Evolutionary conservation across 257 asterid genomes (phyloP).

Genomic region (Solanum dulcamara): DNA sequence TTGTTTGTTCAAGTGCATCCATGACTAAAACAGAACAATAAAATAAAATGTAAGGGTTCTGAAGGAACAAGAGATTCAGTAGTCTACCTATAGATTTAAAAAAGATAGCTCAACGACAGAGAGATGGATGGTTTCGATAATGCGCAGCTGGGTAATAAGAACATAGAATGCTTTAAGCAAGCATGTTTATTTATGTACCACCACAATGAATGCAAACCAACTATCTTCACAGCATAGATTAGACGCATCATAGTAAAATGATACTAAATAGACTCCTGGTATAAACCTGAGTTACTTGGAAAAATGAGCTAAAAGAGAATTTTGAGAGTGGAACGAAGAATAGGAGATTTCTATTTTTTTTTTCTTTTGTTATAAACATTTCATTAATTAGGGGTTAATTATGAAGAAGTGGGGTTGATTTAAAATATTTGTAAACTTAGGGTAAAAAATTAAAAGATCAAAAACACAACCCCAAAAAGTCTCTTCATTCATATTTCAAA

Average conservation of each 20-base stretch:
- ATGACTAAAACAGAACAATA: background rate
- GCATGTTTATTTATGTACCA: background rate
- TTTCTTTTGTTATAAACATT: too few species aligned
- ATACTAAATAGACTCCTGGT: background rate
- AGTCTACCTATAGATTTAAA: too few species aligned
- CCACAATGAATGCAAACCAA: background rate
- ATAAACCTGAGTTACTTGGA: background rate
- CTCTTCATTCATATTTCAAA: too few species aligned
- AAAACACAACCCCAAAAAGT: too few species aligned
- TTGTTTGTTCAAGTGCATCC: background rate
- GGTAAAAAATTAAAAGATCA: too few species aligned
- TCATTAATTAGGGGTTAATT: too few species aligned
- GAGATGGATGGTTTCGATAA: background rate
- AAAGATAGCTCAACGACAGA: background rate
- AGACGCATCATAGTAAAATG: background rate
- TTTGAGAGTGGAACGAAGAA: too few species aligned
- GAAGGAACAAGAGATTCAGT: background rate
- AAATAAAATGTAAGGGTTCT: background rate
- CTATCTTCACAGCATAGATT: background rate
- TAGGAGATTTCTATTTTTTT: too few species aligned
- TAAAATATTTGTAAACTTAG: too few species aligned
- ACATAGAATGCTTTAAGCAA: background rate
- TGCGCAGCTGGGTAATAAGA: background rate
- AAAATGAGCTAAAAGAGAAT: too few species aligned
- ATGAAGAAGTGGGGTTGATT: too few species aligned